Base-by-base conservation (phyloP, 352 stramenopile genomes). In the Pythium volutum region DNA sequence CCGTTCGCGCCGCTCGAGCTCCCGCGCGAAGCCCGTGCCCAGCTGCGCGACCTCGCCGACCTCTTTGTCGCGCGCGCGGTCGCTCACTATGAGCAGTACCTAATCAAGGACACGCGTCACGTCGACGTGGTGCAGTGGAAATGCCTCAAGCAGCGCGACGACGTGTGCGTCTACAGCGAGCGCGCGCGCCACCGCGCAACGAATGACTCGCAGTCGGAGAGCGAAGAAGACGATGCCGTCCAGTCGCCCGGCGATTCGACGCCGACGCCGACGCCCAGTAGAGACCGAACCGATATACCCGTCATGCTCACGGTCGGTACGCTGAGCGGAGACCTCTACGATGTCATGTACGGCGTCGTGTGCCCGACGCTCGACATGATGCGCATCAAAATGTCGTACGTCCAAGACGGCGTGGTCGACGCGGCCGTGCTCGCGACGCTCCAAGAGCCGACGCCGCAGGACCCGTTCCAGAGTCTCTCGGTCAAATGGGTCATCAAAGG, bases 401-500 rank as follows among this genome's bases (percentile, higher is more conserved):
- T 83, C 33, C 62, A 83, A 20, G 46, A 41, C 7, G 79, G 83
- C 56, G 63, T 84, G 26, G 70, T 78, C 11, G 71, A 87, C 62
- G 71, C 63, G 43, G 71, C 75, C 8, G 68, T 88, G 29, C 58
- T 88, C 16, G 68, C 62, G 7, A 67, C 70, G 38, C 50, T 89
- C 33, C n/a, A 64, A 0, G 62, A 75, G 27, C 73, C 77, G 25
- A 64, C 68, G 5, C 62, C 55, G 23, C 59, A 67, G 5, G 71
- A 87, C n/a, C 81, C 81, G 38, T 88, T 79, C 54, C 71, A 71
- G 11, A 75, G 69, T n/a, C 39, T 86, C n/a, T 58, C 64, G 1
- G 53, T 90, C 42, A 79, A 81, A 34, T 88, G 80, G 77, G 71
- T 59, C 31, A 73, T 87, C 33, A 88, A 88, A 52, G 64, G 50